These are phyloP conservation scores for Juglanconis sp. DNA, from an alignment of 2,329 filamentous ascomycete genomes.

Conservation along the genomic window DNA sequence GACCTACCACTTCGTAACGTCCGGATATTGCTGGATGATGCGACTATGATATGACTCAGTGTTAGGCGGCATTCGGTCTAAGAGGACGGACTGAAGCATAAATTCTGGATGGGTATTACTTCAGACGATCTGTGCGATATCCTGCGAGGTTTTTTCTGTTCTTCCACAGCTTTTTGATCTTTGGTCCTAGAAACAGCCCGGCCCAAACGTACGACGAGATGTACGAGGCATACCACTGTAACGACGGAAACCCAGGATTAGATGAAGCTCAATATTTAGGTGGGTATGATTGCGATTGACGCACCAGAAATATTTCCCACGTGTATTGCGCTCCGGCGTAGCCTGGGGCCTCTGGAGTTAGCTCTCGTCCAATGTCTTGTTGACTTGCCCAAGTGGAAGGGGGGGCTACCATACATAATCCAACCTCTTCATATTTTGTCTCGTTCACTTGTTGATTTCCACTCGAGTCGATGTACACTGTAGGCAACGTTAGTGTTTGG, in stretches of 20 bases:
- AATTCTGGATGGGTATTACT: neutral
- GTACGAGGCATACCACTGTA: conserved; percentile 14
- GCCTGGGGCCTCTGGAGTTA: neutral
- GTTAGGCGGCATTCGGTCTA: neutral
- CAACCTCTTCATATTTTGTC: conserved; percentile 20
- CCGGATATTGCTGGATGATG: conserved; percentile 10
- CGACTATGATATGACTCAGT: neutral
- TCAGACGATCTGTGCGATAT: conserved; percentile 12
- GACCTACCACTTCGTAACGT: conserved; percentile 5
- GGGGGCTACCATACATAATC: conserved; percentile 5
- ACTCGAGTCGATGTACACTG: conserved; percentile 8
- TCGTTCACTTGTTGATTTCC: conserved; percentile 19
- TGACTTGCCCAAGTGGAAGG: neutral
- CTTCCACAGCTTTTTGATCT: conserved; percentile 13
- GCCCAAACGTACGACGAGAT: conserved; percentile 15
- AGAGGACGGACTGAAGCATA: neutral
- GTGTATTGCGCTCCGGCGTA: conserved; percentile 20
- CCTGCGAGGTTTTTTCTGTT: conserved; percentile 1
- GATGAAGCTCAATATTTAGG: neutral
- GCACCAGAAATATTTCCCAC: conserved; percentile 21
- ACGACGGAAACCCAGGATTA: neutral
- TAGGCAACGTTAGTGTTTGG: neutral
- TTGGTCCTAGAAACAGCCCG: conserved; percentile 10
- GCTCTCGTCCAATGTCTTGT: neutral
- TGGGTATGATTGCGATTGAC: neutral